Percentiles rank a stretch among this genome's conserved stretches.
phyloP scores from a whole-genome alignment of 768 basidiomycete species.

The Kwoniella europaea region DNA sequence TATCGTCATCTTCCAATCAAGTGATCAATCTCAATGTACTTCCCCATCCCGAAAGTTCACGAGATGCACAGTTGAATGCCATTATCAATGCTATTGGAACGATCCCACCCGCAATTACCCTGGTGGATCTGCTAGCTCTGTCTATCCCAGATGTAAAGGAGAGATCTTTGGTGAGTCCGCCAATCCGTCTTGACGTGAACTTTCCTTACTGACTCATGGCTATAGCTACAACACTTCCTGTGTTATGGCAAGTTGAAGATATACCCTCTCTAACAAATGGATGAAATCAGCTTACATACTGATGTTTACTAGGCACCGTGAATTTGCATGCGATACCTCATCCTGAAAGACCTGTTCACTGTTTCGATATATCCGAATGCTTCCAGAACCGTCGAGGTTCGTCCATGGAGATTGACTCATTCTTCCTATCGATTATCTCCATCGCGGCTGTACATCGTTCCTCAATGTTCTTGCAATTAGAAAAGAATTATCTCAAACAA shows the following conservation, averaged over 20 bases:
- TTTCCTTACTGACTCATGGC: neutral
- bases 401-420: conserved; percentile 11
- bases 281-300: neutral
- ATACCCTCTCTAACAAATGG: neutral
- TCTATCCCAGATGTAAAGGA: conserved; percentile 6
- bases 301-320: conserved; percentile 1
- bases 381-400: conserved; percentile 7
- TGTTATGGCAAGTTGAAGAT: conserved; percentile 7
- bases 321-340: conserved; percentile 14
- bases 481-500: conserved; percentile 1
- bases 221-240: conserved; percentile 9
- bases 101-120: conserved; percentile 10
- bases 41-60: conserved; percentile 1
- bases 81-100: neutral
- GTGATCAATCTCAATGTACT: neutral
- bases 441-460: conserved; percentile 14
- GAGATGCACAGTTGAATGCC: neutral
- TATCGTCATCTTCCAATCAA: neutral
- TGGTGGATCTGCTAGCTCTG: conserved; percentile 9
- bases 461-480: conserved; percentile 11
- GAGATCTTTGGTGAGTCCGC: conserved; percentile 6
- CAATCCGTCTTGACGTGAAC: neutral
- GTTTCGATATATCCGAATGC: conserved; percentile 8
- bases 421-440: conserved; percentile 7
- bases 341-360: conserved; percentile 13